Evolutionary conservation across 345 rosid species (phyloP).

Genomic region (Gossypium australe): DNA sequence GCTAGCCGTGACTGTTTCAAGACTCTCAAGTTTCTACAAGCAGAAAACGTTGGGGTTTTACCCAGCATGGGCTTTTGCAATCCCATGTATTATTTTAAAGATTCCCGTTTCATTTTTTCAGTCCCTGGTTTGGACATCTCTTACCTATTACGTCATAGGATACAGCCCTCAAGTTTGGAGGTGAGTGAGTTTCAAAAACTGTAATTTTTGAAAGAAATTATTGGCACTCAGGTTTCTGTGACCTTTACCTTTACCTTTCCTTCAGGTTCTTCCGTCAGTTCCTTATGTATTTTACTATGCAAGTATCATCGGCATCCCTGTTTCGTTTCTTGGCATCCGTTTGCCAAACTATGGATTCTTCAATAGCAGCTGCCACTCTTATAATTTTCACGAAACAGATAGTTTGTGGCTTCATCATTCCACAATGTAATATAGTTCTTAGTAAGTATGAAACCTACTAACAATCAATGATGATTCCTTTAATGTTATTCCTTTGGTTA

Average conservation of each 20-base stretch:
- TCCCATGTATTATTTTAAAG: constrained; percentile 47
- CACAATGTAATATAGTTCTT: constrained; percentile 36
- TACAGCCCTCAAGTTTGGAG: constrained; percentile 66
- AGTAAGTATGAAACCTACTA: not conserved
- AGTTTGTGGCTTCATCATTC: constrained; percentile 61
- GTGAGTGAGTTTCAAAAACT: constrained; percentile 35
- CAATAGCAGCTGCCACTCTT: constrained; percentile 49
- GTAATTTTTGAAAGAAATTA: not conserved
- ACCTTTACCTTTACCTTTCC: not conserved
- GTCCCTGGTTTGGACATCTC: constrained; percentile 52
- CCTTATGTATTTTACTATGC: constrained; percentile 49
- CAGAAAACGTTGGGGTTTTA: constrained; percentile 51
- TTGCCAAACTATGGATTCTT: constrained; percentile 43
- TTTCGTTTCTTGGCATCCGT: constrained; percentile 62
- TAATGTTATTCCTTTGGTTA: constrained; percentile 11
- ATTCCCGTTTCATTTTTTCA: constrained; percentile 50
- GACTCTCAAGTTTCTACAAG: constrained; percentile 55
- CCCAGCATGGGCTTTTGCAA: constrained; percentile 68
- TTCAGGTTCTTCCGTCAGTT: constrained; percentile 66
- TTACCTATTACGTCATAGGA: constrained; percentile 75
- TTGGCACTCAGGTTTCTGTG: not conserved
- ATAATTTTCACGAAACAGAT: constrained; percentile 31
- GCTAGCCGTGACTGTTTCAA: constrained; percentile 35
- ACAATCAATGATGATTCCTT: not conserved
- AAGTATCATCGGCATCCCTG: constrained; percentile 60